Base-by-base conservation (phyloP, 345 rosid genomes). In the Aquilaria sinensis region DNA sequence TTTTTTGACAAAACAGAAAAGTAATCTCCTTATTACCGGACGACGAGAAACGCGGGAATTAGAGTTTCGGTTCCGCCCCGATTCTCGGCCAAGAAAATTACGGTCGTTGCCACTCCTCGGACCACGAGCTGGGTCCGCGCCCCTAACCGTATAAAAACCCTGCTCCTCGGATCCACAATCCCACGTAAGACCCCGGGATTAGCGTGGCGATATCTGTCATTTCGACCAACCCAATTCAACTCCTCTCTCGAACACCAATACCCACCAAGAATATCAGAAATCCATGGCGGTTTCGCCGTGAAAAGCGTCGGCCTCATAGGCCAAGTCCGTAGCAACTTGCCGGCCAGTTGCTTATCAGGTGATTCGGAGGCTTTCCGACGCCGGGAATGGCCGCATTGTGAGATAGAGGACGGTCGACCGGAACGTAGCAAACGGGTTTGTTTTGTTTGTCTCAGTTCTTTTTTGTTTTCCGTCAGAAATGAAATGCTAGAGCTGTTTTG, bases 141-240 rank as follows among this genome's bases (percentile, higher is more conserved):
- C 23, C 23, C 23, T 16, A 16, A 16, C 23, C 23, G 23, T 16
- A 16, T 16, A 16, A 16, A 16, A 16, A 16, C 23, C 23, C 23
- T 16, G 23, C 23, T 16, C 23, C 23, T 16, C 23, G 23, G 23
- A 16, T 16, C 23, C 23, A 45, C 53, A 53, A 53, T 63, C 43
- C 51, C 9, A 8, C 52, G 23, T 16, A 16, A 16, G 0, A 16
- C 14, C 47, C 56, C 58, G 30, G 41, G 50, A 1, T 16, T 16
- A 16, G 23, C 48, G 53, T 56, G 68, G 68, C 54, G 61, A 47
- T 47, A 55, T 56, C 62, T 56, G 49, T 57, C 55, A 56, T 12
- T 56, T 47, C 12, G 0, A 16, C 23, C 23, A 16, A 16, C 23
- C 23, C 23, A 16, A 16, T 16, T 16, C 23, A 16, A 16, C 23